phyloP scores from a whole-genome alignment of 1,284 basidiomycete species.

The Tilletiaria anomala region DNA sequence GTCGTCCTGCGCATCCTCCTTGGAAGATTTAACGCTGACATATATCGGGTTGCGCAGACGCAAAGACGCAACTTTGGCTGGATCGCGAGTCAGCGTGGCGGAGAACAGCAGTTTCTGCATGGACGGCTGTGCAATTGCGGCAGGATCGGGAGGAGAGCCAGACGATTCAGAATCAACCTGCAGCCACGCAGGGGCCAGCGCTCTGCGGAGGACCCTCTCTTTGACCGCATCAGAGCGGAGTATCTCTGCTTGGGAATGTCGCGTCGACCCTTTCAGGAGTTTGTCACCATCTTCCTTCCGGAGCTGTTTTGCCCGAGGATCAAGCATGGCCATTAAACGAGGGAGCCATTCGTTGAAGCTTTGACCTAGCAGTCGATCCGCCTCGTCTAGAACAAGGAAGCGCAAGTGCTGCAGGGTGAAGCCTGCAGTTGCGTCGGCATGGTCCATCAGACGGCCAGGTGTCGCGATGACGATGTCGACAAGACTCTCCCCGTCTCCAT shows the following conservation, averaged over 20 bases:
- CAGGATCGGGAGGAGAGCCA: too few relatives aligned
- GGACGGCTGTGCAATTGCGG: too few relatives aligned
- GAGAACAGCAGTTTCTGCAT: constrained; percentile 95
- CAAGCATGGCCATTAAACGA: constrained; percentile 15
- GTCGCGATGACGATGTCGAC: constrained; percentile 89
- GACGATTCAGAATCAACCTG: neutral
- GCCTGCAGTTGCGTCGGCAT: constrained; percentile 48
- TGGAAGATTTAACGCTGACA: constrained; percentile 56
- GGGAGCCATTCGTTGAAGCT: constrained; percentile 84
- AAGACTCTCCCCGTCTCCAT: too few relatives aligned
- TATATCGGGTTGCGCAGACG: constrained; percentile 69
- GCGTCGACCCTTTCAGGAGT: constrained; percentile 3
- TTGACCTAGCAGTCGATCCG: constrained; percentile 81
- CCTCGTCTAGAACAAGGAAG: constrained; percentile 94
- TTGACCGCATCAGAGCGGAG: too few relatives aligned
- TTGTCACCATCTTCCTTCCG: neutral
- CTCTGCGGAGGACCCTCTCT: too few relatives aligned
- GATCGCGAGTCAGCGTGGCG: constrained; percentile 86
- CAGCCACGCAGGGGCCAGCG: neutral
- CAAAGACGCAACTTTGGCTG: constrained; percentile 72
- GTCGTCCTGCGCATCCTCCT: constrained; percentile 50
- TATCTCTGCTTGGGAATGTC: neutral
- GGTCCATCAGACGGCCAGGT: constrained; percentile 66
- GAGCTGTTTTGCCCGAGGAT: constrained; percentile 1
- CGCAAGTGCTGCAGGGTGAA: constrained; percentile 87